Percentiles rank a stretch among this genome's conserved stretches.
Conservation (phyloP, 257 asterid species). For the Apocynum venetum region DNA sequence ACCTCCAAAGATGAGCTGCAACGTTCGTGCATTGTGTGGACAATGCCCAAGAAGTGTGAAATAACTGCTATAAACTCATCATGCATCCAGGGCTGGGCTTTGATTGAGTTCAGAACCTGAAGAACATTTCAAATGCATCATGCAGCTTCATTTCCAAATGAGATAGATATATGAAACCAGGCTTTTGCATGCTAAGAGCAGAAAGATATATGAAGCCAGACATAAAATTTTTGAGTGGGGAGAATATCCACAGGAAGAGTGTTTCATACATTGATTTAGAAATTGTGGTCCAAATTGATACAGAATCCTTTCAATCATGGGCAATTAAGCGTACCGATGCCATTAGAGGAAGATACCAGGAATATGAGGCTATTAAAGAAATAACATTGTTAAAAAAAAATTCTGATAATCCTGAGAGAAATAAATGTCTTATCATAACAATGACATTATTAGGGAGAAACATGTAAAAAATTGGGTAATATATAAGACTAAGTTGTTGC, state of each 20-base stretch:
- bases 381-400: background rate
- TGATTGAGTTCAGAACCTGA: slow-evolving; percentile 75
- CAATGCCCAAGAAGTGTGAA: slow-evolving; percentile 61
- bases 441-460: background rate
- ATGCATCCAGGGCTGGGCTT: slow-evolving; percentile 68
- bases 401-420: background rate
- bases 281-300: background rate
- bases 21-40: slow-evolving; percentile 71
- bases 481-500: background rate
- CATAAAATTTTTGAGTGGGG: background rate
- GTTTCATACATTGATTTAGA: background rate
- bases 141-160: background rate
- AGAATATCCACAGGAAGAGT: background rate
- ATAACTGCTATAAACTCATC: slow-evolving; percentile 52
- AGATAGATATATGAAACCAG: background rate
- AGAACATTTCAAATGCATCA: slow-evolving; percentile 17
- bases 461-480: background rate
- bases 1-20: slow-evolving; percentile 88
- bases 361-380: background rate
- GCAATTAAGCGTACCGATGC: background rate
- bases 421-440: background rate
- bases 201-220: background rate
- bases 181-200: background rate
- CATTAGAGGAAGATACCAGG: background rate
- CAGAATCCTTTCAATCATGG: background rate